phyloP scores from a whole-genome alignment of 345 rosid genomes.

The Syzygium jambos region DNA sequence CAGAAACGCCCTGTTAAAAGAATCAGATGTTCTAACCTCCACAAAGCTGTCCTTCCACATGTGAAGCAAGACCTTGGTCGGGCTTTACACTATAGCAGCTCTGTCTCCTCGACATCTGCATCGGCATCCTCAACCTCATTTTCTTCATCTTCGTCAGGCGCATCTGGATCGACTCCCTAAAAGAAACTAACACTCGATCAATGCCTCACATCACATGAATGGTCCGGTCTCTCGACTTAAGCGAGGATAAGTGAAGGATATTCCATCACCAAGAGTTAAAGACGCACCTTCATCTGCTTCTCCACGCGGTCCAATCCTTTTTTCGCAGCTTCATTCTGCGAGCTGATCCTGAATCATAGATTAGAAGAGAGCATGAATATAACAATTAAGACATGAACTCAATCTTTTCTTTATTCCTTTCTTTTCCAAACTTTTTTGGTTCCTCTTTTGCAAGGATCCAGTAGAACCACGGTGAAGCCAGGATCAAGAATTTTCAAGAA shows the following conservation, averaged over 20 bases:
- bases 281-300: slow-evolving; percentile 91
- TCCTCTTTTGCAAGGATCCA: not conserved
- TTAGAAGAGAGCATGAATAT: not conserved
- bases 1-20: not conserved
- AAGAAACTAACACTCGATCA: not conserved
- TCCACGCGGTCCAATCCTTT: slow-evolving; percentile 96
- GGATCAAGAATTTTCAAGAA: not conserved
- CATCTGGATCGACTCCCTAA: slow-evolving; percentile 99
- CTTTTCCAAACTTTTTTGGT: not conserved
- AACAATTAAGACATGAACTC: not conserved
- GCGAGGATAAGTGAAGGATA: not conserved
- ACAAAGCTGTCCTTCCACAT: not conserved
- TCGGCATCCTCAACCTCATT: slow-evolving; percentile 94
- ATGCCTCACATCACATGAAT: not conserved
- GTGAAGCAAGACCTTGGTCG: not conserved
- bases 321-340: slow-evolving; percentile 85
- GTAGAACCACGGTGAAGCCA: not conserved
- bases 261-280: not conserved
- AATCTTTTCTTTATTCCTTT: not conserved
- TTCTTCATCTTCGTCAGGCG: slow-evolving; percentile 91
- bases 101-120: slow-evolving; percentile 89
- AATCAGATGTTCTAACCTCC: not conserved
- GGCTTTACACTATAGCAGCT: slow-evolving; percentile 43
- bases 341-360: slow-evolving; percentile 56
- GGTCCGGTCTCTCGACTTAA: not conserved